These are phyloP conservation scores for Cryptosporidium tyzzeri DNA, from an alignment of 169 alveolate species.

Conservation along the genomic window DNA sequence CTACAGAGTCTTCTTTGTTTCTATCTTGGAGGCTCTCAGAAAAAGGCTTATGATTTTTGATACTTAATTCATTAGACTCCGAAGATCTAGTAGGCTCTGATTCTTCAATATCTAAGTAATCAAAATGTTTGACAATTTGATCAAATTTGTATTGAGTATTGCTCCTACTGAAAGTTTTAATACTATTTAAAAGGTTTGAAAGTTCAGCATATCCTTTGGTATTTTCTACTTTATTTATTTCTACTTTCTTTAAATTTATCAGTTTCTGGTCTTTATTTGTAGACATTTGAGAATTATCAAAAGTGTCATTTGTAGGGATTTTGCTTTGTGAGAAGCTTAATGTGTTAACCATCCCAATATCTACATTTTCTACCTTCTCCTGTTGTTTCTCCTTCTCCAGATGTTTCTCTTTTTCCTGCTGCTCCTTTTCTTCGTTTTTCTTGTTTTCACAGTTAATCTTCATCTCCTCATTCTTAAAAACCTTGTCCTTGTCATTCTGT, in stretches of 20 bases:
- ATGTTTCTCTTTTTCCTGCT: no score
- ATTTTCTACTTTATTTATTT: not conserved
- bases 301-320: not conserved
- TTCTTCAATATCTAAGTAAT: slow-evolving; percentile 35
- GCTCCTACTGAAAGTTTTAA: not conserved
- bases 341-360: not conserved
- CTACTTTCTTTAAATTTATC: not conserved
- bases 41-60: not conserved
- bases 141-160: not conserved
- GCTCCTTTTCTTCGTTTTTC: no score
- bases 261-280: not conserved
- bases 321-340: not conserved
- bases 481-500: not conserved
- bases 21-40: not conserved
- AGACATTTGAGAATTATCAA: not conserved
- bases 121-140: slow-evolving; percentile 39
- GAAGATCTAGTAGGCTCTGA: not conserved
- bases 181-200: not conserved
- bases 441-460: no score
- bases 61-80: not conserved
- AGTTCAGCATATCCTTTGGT: slow-evolving; percentile 7
- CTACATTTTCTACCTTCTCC: not conserved
- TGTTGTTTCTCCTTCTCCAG: no score
- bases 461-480: not conserved
- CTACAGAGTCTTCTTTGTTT: not conserved